Evolutionary conservation across 1,139 yeast genomes (phyloP).

Genomic region (Yamadazyma diddensiae): DNA sequence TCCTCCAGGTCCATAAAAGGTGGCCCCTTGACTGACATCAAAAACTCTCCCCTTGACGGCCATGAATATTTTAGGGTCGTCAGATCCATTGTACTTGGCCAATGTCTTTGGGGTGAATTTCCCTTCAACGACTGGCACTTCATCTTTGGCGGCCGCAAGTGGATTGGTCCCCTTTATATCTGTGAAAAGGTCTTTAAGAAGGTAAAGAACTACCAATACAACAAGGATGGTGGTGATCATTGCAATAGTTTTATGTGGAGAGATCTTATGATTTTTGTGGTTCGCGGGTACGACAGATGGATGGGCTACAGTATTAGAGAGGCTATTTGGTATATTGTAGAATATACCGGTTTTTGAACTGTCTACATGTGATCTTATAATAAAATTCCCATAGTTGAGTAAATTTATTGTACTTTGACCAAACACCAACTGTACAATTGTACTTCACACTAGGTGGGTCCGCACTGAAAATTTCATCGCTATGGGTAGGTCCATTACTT

Average conservation of each 20-base stretch:
- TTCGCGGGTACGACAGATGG: too few species aligned
- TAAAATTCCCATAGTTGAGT: too few species aligned
- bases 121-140: constrained; percentile 70
- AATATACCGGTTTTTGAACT: too few species aligned
- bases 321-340: too few species aligned
- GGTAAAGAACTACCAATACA: constrained; percentile 20
- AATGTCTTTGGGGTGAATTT: constrained; percentile 75
- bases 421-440: too few species aligned
- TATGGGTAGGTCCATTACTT: constrained; percentile 32
- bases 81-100: constrained; percentile 75
- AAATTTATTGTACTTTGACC: too few species aligned
- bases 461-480: background rate
- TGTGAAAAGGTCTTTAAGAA: constrained; percentile 21
- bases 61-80: constrained; percentile 72
- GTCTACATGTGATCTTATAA: too few species aligned
- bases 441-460: too few species aligned
- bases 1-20: constrained; percentile 95
- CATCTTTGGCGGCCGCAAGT: constrained; percentile 14
- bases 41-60: constrained; percentile 84
- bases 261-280: constrained; percentile 2
- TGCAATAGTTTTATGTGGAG: background rate
- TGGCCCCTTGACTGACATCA: constrained; percentile 78
- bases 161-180: constrained; percentile 16
- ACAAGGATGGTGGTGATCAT: constrained; percentile 27
- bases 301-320: too few species aligned